Conservation (phyloP, 805 yeast species). For the Spathaspora arborariae region DNA sequence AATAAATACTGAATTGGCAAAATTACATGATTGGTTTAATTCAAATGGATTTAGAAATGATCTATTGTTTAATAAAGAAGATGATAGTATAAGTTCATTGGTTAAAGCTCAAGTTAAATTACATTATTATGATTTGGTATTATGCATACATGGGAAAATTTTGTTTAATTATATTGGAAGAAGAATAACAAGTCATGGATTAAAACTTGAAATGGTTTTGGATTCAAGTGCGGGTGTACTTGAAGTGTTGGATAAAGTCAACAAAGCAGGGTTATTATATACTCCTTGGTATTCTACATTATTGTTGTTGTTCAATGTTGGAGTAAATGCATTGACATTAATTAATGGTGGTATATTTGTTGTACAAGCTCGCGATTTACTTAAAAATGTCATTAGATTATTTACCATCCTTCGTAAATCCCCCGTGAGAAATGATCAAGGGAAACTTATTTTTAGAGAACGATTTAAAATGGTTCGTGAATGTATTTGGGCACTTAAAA, state of each 20-base stretch:
- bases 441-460: conserved; percentile 25
- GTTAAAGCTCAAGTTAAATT: conserved; percentile 35
- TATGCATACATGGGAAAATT: conserved; percentile 33
- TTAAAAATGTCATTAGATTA: conserved; percentile 22
- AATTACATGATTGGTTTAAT: conserved; percentile 30
- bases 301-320: conserved; percentile 41
- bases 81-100: conserved; percentile 13
- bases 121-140: conserved; percentile 35
- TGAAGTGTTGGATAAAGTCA: conserved; percentile 25
- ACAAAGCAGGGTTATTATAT: conserved; percentile 23
- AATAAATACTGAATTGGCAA: conserved; percentile 27
- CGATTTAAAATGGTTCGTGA: conserved; percentile 53
- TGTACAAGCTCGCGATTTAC: conserved; percentile 18
- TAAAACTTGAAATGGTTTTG: conserved; percentile 27
- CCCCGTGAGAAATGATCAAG: conserved; percentile 27
- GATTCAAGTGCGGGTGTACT: conserved; percentile 28
- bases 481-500: conserved; percentile 59
- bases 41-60: conserved; percentile 31
- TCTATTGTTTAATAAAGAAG: conserved; percentile 13
- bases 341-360: conserved; percentile 39
- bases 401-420: conserved; percentile 22
- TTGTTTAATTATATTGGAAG: conserved; percentile 32
- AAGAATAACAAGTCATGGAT: conserved; percentile 25
- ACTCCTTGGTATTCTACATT: conserved; percentile 55
- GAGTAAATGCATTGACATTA: conserved; percentile 38